Percentiles rank a stretch among this genome's conserved stretches.
Conservation (phyloP, 2,329 filamentous ascomycete species). For the Chrysosporium queenslandicum region DNA sequence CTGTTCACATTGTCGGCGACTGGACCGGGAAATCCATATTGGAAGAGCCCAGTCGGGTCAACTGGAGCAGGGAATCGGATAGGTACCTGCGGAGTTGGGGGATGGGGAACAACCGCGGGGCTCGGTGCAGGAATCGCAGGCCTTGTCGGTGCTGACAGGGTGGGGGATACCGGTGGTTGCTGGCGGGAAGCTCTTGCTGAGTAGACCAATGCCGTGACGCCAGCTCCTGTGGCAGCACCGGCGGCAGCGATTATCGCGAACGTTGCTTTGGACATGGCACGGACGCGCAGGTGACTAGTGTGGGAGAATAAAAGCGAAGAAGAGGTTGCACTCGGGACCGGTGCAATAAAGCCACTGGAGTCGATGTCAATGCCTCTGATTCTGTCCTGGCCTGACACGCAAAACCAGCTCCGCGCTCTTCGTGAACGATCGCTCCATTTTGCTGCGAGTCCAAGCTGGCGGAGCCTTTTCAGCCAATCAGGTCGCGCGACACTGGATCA, state of each 20-base stretch:
- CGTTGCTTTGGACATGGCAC: slow-evolving; percentile 66
- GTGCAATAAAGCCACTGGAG: too few species aligned
- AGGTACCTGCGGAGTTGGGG: slow-evolving; percentile 25
- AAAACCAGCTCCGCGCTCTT: too few species aligned
- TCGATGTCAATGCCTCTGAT: too few species aligned
- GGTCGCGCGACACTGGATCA: background rate
- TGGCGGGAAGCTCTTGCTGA: slow-evolving; percentile 49
- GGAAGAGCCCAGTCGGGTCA: slow-evolving; percentile 65
- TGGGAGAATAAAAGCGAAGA: background rate
- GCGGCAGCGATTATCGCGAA: slow-evolving; percentile 65
- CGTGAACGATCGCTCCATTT: too few species aligned
- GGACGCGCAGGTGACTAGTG: background rate
- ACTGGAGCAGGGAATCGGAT: slow-evolving; percentile 42
- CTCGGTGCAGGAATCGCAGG: slow-evolving; percentile 21
- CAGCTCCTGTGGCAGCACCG: slow-evolving; percentile 66
- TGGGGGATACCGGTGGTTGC: slow-evolving; percentile 31
- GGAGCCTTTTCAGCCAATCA: slow-evolving; percentile 21
- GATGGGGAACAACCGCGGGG: slow-evolving; percentile 22
- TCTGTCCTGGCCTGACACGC: too few species aligned
- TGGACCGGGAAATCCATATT: slow-evolving; percentile 88
- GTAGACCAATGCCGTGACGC: slow-evolving; percentile 58
- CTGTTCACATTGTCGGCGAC: slow-evolving; percentile 70
- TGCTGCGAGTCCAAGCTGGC: too few species aligned
- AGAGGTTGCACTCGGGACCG: too few species aligned
- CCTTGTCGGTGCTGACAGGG: slow-evolving; percentile 26